Percentiles rank a stretch among this genome's conserved stretches.
Conservation (phyloP, 805 yeast genomes). For the Martiniozyma abietophila region DNA sequence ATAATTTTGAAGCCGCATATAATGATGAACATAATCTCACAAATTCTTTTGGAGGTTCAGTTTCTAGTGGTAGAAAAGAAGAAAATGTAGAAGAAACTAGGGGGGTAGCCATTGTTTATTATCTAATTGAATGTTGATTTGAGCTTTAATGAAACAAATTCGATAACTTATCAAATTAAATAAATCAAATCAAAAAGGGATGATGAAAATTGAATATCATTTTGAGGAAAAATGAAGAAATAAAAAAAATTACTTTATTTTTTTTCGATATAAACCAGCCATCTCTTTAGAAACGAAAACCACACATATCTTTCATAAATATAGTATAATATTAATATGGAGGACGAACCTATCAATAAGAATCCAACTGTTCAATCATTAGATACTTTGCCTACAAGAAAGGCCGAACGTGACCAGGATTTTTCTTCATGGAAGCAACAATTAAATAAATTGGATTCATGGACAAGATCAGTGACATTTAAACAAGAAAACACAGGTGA, state of each 20-base stretch:
- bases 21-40: slow-evolving; percentile 34
- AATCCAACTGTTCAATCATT: slow-evolving; percentile 80
- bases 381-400: slow-evolving; percentile 66
- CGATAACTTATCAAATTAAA: too few relatives aligned
- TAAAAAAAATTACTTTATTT: background rate
- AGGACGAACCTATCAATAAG: slow-evolving; percentile 70
- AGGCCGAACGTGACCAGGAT: background rate
- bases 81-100: slow-evolving; percentile 30
- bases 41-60: slow-evolving; percentile 35
- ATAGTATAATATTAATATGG: too few relatives aligned
- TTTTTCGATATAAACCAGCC: slow-evolving; percentile 1
- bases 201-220: background rate
- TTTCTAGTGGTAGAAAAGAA: slow-evolving; percentile 43
- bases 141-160: too few relatives aligned
- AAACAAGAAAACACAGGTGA: background rate
- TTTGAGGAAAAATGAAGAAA: background rate
- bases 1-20: slow-evolving; percentile 45
- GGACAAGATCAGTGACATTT: slow-evolving; percentile 3
- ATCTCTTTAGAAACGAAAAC: background rate
- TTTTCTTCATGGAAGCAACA: background rate
- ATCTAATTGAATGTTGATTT: too few relatives aligned
- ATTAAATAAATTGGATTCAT: slow-evolving; percentile 3
- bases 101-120: slow-evolving; percentile 22
- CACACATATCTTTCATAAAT: background rate
- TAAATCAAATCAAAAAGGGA: too few relatives aligned